A percentile compares a stretch with the other conserved stretches of the same genome.
phyloP scores from a whole-genome alignment of 306 rosid species.

The Malus domestica region DNA sequence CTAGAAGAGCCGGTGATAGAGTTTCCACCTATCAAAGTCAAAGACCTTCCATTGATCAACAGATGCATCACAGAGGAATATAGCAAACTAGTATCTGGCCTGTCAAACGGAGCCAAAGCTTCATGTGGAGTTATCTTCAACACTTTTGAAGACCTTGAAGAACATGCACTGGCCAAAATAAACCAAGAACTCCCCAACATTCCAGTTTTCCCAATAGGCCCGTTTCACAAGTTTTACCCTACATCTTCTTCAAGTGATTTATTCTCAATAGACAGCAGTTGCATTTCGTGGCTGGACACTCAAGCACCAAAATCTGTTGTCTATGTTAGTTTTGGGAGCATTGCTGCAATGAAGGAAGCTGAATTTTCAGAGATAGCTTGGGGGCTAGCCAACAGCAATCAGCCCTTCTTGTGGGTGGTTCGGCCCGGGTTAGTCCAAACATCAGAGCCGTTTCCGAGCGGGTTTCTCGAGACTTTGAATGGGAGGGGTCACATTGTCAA shows the following conservation, averaged over 20 bases:
- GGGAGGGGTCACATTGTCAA: slow-evolving; percentile 45
- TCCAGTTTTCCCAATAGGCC: slow-evolving; percentile 60
- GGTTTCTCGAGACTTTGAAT: slow-evolving; percentile 35
- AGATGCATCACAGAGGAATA: slow-evolving; percentile 5
- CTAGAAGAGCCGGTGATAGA: slow-evolving; percentile 36
- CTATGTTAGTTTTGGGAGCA: slow-evolving; percentile 60
- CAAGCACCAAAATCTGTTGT: slow-evolving; percentile 38
- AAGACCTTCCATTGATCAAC: slow-evolving; percentile 39
- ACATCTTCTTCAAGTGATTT: slow-evolving; percentile 26
- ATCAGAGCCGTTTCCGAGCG: slow-evolving; percentile 32
- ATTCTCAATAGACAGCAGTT: slow-evolving; percentile 27
- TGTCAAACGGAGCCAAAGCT: slow-evolving; percentile 25
- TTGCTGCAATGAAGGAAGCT: slow-evolving; percentile 20
- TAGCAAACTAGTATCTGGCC: slow-evolving; percentile 5
- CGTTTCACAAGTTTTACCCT: slow-evolving; percentile 41
- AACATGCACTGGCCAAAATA: slow-evolving; percentile 17
- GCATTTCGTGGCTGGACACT: slow-evolving; percentile 57
- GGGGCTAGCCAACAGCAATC: slow-evolving; percentile 50
- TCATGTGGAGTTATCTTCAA: slow-evolving; percentile 60
- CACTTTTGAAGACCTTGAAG: slow-evolving; percentile 52
- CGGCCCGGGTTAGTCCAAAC: slow-evolving; percentile 41
- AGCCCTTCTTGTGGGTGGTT: slow-evolving; percentile 60
- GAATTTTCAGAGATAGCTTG: slow-evolving; percentile 56
- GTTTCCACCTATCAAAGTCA: slow-evolving; percentile 40
- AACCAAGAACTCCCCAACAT: slow-evolving; percentile 18